Evolutionary conservation across 441 rosid genomes (phyloP), one percentile per base, ranked within the genome.

Genomic region (Erysimum cheiri): DNA sequence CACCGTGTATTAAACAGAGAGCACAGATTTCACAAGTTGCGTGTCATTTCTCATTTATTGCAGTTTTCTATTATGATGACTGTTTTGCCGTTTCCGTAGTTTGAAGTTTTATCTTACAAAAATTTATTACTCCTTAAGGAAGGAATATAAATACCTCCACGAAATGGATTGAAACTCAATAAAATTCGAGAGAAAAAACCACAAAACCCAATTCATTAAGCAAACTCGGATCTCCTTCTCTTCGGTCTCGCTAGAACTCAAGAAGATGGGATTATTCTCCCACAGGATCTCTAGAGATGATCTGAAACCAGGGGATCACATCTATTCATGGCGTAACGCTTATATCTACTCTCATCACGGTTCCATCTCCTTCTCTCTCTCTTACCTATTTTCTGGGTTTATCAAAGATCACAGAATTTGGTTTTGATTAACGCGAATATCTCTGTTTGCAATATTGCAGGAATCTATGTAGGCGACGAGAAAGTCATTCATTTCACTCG

Each of bases 401-500:
- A 6, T 29, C 12, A 0, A 53, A 24, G 32, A 8, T 32, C n/a
- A 17, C 37, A 31, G 6, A 47, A 11, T 7, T 44, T 2, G 53
- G 8, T 9, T 14, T 22, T 28, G 1, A 5, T 29, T 62, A 46
- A 11, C 17, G 0, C 17, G 40, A 14, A 26, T 32, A 13, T 43
- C 12, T 54, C 53, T 67, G 55, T 67, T 41, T 67, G 37, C 2
- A 4, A 8, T 9, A 17, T 41, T 8, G 0, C 71, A 90, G 97
- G 96, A 17, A 86, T 91, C 61, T 86, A 86, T 59, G 10, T 79
- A 24, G 92, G 92, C 3, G 88, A 85, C 11, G 90, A 77, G 55
- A 77, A 71, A 72, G 97, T 91, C 54, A 82, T 89, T 31, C 97
- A 91, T 75, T 89, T 89, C 84, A 91, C 97, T 17, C 78, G 91